A percentile compares a stretch with the other conserved stretches of the same genome.
These are phyloP conservation scores for Trypanosoma lewisi DNA, from an alignment of 208 protist genomes.

Conservation along the genomic window DNA sequence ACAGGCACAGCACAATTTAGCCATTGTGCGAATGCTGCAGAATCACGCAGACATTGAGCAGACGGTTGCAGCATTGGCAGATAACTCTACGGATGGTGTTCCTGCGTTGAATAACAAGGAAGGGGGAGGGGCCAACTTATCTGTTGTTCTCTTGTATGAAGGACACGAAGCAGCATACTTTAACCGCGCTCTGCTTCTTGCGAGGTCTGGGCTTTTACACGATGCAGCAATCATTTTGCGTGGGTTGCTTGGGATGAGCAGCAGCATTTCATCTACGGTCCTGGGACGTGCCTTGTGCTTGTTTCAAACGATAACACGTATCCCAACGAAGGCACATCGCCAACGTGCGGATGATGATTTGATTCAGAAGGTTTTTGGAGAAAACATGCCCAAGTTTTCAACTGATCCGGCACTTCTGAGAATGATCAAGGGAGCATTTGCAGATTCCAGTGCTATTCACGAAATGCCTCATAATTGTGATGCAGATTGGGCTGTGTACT, in stretches of 20 bases:
- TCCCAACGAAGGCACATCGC: conserved; percentile 37
- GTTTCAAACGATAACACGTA: conserved; percentile 78
- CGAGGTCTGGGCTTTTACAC: conserved; percentile 55
- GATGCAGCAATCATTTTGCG: conserved; percentile 71
- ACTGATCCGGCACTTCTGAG: conserved; percentile 45
- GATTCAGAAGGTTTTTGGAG: conserved; percentile 61
- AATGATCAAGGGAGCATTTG: conserved; percentile 63
- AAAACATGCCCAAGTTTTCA: conserved; percentile 38
- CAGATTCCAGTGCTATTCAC: conserved; percentile 71
- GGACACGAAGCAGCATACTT: conserved; percentile 79
- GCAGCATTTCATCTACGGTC: conserved; percentile 47
- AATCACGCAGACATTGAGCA: conserved; percentile 53
- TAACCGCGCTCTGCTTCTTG: conserved; percentile 72
- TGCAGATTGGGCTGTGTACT: conserved; percentile 63
- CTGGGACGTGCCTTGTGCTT: conserved; percentile 64
- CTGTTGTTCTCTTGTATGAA: conserved; percentile 65
- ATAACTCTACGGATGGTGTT: conserved; percentile 29
- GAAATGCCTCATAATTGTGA: conserved; percentile 55
- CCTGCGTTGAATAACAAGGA: conserved; percentile 28
- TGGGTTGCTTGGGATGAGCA: conserved; percentile 56
- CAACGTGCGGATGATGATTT: conserved; percentile 73
- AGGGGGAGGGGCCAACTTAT: conserved; percentile 1
- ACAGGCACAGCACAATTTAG: conserved; percentile 83
- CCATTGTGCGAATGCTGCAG: conserved; percentile 62
- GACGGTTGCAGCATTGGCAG: conserved; percentile 32